These are phyloP conservation scores for Artemisia annua DNA, from an alignment of 129 eudicot genomes.

Conservation along the genomic window DNA sequence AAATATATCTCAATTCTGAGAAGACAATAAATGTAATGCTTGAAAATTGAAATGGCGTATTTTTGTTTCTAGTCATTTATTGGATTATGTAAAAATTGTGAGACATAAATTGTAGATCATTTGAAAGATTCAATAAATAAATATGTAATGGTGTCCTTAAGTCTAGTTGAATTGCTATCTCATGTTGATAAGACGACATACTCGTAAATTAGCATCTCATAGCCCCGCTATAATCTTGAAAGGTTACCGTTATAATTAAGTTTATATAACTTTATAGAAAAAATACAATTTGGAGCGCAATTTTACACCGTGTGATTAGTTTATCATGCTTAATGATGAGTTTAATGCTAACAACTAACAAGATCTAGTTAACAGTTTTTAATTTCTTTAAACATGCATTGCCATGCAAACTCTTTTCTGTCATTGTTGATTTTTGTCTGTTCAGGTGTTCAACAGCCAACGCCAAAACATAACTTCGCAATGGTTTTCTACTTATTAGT, in stretches of 20 bases:
- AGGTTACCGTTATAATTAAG: background rate
- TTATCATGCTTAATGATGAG: conserved; percentile 10
- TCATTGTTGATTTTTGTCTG: conserved; percentile 3
- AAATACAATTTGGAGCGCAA: conserved; percentile 6
- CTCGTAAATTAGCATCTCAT: background rate
- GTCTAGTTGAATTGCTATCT: no score
- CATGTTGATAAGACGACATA: background rate
- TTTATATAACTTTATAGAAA: conserved; percentile 6
- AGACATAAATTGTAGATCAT: no score
- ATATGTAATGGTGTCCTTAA: no score
- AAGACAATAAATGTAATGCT: no score
- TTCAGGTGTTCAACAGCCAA: background rate
- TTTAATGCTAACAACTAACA: conserved; percentile 14
- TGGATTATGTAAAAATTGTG: no score
- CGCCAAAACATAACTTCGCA: background rate
- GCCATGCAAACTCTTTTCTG: background rate
- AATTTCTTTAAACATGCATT: background rate
- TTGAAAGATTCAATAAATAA: no score
- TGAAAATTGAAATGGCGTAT: no score
- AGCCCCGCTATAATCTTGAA: conserved; percentile 11
- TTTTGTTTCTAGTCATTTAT: no score
- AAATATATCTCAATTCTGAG: no score
- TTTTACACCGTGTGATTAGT: conserved; percentile 1
- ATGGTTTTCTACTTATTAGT: background rate
- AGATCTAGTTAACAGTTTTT: conserved; percentile 15